Evolutionary conservation across 768 basidiomycete species (phyloP), one percentile per base, ranked within the genome.

Genomic region (Lactarius deliciosus): DNA sequence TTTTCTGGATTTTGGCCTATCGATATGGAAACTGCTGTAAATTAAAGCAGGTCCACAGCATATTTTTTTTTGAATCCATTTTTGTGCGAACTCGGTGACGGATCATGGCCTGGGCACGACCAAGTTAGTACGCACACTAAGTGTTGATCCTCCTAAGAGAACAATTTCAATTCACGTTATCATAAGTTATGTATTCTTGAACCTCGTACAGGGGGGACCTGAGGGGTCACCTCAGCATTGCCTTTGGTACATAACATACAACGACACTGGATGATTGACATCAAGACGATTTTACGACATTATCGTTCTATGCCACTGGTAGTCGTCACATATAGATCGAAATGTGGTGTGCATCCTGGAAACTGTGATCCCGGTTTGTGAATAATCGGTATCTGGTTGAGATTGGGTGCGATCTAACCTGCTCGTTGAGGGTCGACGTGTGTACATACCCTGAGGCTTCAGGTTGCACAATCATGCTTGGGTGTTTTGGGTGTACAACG

Each of bases 401-500:
- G 66, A 71, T 94, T 57, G 92, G 92, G 87, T 90, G 70, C 22
- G 83, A 73, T 25, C 10, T 22, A n/a, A 47, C 7, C 8, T 36
- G 34, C 40, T 7, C 8, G 25, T 38, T 13, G 5, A 40, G 28
- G 6, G 0, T 6, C 63, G 11, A 54, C 40, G 15, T 16, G 16
- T 61, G 50, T 34, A 9, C 36, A 38, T 22, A 40, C 20, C 15
- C 32, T 34, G 32, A 34, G 32, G 32, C 32, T 34, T 16, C 50
- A 28, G 61, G 2, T 92, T 90, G 76, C 91, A 92, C 73, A 90
- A 92, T 66, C n/a, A n/a, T n/a, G 83, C 72, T 16, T 93, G 92
- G 91, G 92, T 94, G 71, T 94, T 94, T 77, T 96, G 93, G 87
- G 86, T 85, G 7, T 94, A 93, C 77, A 92, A 92, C 65, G 79